Base-by-base conservation (phyloP, 1,139 yeast species). In the Candida sp. region DNA sequence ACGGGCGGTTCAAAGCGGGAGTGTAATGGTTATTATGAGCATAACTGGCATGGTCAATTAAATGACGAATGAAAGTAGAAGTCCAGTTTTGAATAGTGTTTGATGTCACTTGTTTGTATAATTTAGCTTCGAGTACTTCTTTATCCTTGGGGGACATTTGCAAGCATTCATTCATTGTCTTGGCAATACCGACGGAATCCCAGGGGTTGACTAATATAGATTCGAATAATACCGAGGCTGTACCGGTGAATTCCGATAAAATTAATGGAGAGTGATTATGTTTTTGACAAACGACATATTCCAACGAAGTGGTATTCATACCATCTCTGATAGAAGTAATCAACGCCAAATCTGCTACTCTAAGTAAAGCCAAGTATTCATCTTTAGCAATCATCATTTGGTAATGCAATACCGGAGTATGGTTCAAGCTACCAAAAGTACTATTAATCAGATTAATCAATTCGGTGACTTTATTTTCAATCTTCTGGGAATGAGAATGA, bases 311-410 rank as follows among this genome's bases (percentile, higher is more conserved):
- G 9, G 97, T 90, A 65, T 90, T 93, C 88, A 93, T 90, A 45
- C 98, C 98, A 60, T 93, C 99, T 60, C 99, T 81, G 27, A 91
- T 85, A 3, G 96, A 84, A 0, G 97, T 89, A 49, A 89, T 87
- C 46, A 93, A 69, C 21, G 96, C 93, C 52, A 93, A 69, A 60
- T 93, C 98, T 0, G 98, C 98, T 11, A 82, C 93, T 50, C 96
- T 74, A 47, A 93, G 70, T 43, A 95, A 68, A 0, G 98, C 97
- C 50, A 87, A 73, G 61, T 93, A 95, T 62, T 93, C 99, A 45
- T 86, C 95, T 51, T 86, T 84, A 32, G 86, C 91, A 51, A 93
- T 80, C 57, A 95, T 81, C 78, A 89, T 84, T 56, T 93, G 96
- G 64, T 87, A 93, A 61, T 91, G 97, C 55, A 88, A 87, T 29